Percentiles rank a stretch among this genome's conserved stretches.
These are phyloP conservation scores for Cucurbita argyrosperma DNA, from an alignment of 306 rosid species.

Conservation along the genomic window DNA sequence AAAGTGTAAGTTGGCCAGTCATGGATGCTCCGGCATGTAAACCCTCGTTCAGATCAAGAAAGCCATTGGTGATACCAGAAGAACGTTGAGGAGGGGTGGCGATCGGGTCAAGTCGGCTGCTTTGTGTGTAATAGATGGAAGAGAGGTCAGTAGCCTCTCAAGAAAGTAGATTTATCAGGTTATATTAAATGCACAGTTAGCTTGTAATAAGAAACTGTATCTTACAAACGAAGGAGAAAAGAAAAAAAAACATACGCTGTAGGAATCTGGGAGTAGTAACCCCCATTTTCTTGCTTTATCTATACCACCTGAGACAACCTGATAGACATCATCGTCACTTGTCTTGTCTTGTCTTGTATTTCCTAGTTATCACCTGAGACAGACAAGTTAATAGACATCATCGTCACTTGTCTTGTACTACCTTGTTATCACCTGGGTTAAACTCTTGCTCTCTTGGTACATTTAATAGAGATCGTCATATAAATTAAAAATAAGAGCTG, in stretches of 20 bases:
- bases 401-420: too few species aligned
- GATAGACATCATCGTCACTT: too few species aligned
- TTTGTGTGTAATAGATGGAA: neutral
- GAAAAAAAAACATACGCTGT: neutral
- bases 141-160: neutral
- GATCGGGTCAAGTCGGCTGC: neutral
- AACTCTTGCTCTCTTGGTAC: too few species aligned
- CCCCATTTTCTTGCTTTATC: neutral
- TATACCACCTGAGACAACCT: neutral
- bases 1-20: neutral
- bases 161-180: slow-evolving; percentile 14
- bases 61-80: neutral
- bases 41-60: neutral
- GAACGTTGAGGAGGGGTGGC: neutral
- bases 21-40: neutral
- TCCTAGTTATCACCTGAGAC: too few species aligned
- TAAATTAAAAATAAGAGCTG: too few species aligned
- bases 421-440: too few species aligned
- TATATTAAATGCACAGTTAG: slow-evolving; percentile 17
- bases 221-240: neutral
- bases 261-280: neutral
- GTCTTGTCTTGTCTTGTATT: too few species aligned
- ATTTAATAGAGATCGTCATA: too few species aligned
- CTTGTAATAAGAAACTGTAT: slow-evolving; percentile 12
- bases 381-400: too few species aligned